Percentiles rank a stretch among this genome's conserved stretches.
Conservation (phyloP, 2,329 filamentous ascomycete genomes). For the Aspergillus transmontanensis region DNA sequence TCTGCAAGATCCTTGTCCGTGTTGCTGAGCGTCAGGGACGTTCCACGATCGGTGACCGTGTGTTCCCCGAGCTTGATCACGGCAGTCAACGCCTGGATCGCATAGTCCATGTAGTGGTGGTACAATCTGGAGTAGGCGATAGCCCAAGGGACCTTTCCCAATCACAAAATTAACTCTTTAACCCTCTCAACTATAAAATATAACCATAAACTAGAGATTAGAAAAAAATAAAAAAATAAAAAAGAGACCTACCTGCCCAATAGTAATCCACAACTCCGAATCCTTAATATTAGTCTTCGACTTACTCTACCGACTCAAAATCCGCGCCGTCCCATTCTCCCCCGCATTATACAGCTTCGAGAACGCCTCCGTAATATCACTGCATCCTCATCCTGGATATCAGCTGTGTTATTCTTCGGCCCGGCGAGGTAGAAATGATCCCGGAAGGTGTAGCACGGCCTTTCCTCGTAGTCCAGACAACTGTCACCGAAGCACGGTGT, state of each 20-base stretch:
- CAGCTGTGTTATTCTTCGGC: conserved; percentile 37
- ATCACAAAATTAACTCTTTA: too few species aligned
- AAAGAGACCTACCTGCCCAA: conserved; percentile 41
- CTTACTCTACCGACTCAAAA: conserved; percentile 52
- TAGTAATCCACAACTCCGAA: conserved; percentile 47
- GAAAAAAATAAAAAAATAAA: background rate
- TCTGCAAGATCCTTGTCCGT: conserved; percentile 32
- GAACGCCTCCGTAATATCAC: conserved; percentile 38
- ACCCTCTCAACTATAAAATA: too few species aligned
- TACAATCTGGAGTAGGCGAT: conserved; percentile 51
- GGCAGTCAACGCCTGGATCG: conserved; percentile 48
- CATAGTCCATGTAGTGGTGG: conserved; percentile 50
- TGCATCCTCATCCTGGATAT: conserved; percentile 24
- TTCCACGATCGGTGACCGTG: conserved; percentile 52
- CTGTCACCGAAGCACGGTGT: conserved; percentile 3
- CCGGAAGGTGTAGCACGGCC: conserved; percentile 48
- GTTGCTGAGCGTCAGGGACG: conserved; percentile 42
- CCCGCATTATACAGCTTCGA: conserved; percentile 38
- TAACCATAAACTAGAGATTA: too few species aligned
- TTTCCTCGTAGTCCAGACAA: background rate
- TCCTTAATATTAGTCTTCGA: conserved; percentile 56
- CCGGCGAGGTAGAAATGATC: conserved; percentile 53
- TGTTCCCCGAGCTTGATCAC: conserved; percentile 49
- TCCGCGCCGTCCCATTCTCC: conserved; percentile 39
- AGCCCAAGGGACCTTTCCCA: conserved; percentile 46